These are phyloP conservation scores for Torrubiella hemipterigena DNA, from an alignment of 2,329 filamentous ascomycete species.

Conservation along the genomic window DNA sequence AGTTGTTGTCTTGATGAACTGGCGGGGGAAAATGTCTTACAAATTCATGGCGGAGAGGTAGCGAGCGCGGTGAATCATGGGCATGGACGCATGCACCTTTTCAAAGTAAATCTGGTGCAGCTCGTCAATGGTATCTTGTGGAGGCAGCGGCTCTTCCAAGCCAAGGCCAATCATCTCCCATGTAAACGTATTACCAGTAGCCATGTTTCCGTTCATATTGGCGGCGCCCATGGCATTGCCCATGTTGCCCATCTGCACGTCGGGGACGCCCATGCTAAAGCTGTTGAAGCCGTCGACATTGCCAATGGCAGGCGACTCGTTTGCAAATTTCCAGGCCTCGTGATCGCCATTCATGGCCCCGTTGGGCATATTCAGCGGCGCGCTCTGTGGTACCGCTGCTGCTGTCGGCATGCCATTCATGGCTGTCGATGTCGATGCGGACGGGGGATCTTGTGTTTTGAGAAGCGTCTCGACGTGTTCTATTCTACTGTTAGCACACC, in stretches of 20 bases:
- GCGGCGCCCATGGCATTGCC: conserved; percentile 37
- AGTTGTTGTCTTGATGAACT: conserved; percentile 5
- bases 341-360: conserved; percentile 28
- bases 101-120: conserved; percentile 84
- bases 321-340: conserved; percentile 42
- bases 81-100: conserved; percentile 73
- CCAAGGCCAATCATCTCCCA: conserved; percentile 66
- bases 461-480: conserved; percentile 89
- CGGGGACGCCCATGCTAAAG: no score
- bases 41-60: conserved; percentile 85
- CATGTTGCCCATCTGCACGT: conserved; percentile 36
- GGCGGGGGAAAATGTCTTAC: conserved; percentile 21
- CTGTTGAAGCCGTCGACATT: conserved; percentile 45
- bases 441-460: conserved; percentile 58
- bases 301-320: conserved; percentile 37
- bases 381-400: conserved; percentile 11
- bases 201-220: no score
- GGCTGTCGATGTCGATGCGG: conserved; percentile 11
- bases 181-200: conserved; percentile 50
- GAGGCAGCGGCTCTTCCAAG: conserved; percentile 45
- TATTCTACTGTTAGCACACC: conserved; percentile 24
- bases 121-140: conserved; percentile 62
- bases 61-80: conserved; percentile 81
- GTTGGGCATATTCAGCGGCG: conserved; percentile 17
- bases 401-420: conserved; percentile 16